These are phyloP conservation scores for Symmetrospora coprosmae DNA, from an alignment of 768 basidiomycete species.

Conservation along the genomic window DNA sequence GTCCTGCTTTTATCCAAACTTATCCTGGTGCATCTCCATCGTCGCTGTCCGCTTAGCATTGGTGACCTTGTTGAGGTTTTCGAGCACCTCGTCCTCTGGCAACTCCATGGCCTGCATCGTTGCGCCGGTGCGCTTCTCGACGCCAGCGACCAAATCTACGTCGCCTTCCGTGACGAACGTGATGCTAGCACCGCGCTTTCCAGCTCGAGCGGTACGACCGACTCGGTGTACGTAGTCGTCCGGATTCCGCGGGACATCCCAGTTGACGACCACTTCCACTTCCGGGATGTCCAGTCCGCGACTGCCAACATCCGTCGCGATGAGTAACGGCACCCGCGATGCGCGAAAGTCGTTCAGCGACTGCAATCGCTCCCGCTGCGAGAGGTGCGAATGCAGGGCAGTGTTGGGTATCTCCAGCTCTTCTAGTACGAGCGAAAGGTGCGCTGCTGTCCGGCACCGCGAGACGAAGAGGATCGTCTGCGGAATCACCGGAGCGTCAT, in stretches of 20 bases:
- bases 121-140: conserved; percentile 70
- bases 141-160: conserved; percentile 62
- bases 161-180: conserved; percentile 92
- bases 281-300: conserved; percentile 92
- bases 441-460: conserved; percentile 73
- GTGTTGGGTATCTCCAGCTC: conserved; percentile 64
- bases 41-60: conserved; percentile 83
- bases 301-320: conserved; percentile 89
- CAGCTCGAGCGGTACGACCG: conserved; percentile 88
- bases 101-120: conserved; percentile 59
- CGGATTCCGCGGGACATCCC: conserved; percentile 69
- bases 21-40: conserved; percentile 59
- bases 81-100: conserved; percentile 66
- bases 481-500: conserved; percentile 50
- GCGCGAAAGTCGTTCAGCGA: conserved; percentile 78
- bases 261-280: conserved; percentile 90
- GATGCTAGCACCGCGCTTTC: conserved; percentile 72
- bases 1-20: conserved; percentile 77
- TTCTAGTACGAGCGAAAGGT: conserved; percentile 51
- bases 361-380: conserved; percentile 71
- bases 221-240: conserved; percentile 97
- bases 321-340: conserved; percentile 70
- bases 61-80: conserved; percentile 72
- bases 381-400: conserved; percentile 79
- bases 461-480: conserved; percentile 90